Percentiles rank a stretch among this genome's conserved stretches.
Evolutionary conservation across 2,329 filamentous ascomycete genomes (phyloP).

Genomic region (Raffaelea deltoideospora): DNA sequence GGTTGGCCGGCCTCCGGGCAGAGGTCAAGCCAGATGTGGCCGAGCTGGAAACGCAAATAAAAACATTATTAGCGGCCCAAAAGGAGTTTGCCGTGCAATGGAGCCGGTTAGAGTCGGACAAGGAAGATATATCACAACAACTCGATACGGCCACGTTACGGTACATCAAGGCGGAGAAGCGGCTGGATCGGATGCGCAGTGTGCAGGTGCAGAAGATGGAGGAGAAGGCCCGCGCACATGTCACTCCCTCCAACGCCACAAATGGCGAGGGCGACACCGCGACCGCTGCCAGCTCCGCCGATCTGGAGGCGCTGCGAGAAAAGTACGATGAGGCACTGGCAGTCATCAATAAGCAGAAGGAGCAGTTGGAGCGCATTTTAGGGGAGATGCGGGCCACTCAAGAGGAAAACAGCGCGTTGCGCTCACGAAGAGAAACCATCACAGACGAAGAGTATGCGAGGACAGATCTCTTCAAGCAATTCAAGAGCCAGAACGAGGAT

Average conservation of each 20-base stretch:
- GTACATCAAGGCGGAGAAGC: constrained; percentile 92
- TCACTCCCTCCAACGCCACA: constrained; percentile 29
- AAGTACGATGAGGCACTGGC: constrained; percentile 67
- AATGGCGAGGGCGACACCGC: constrained; percentile 40
- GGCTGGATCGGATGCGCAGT: constrained; percentile 78
- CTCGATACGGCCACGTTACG: constrained; percentile 78
- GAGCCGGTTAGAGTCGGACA: constrained; percentile 61
- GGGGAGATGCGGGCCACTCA: constrained; percentile 59
- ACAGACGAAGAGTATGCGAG: constrained; percentile 89
- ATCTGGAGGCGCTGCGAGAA: constrained; percentile 53
- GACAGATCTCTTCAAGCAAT: constrained; percentile 83
- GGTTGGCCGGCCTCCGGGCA: constrained; percentile 34
- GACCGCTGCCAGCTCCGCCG: constrained; percentile 30
- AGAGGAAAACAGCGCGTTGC: constrained; percentile 66
- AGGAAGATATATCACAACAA: constrained; percentile 71
- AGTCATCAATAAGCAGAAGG: constrained; percentile 66
- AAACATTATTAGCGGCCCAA: constrained; percentile 60
- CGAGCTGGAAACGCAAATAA: constrained; percentile 60
- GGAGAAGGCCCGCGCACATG: constrained; percentile 66
- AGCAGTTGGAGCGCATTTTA: constrained; percentile 69
- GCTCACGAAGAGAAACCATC: constrained; percentile 49
- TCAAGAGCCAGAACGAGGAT: constrained; percentile 84
- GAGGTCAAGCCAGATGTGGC: constrained; percentile 51
- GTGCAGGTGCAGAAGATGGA: constrained; percentile 83
- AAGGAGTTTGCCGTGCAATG: constrained; percentile 68